Evolutionary conservation across 2,329 filamentous ascomycete genomes (phyloP), one percentile per base, ranked within the genome.

Genomic region (Microcyclospora tardicrescens): DNA sequence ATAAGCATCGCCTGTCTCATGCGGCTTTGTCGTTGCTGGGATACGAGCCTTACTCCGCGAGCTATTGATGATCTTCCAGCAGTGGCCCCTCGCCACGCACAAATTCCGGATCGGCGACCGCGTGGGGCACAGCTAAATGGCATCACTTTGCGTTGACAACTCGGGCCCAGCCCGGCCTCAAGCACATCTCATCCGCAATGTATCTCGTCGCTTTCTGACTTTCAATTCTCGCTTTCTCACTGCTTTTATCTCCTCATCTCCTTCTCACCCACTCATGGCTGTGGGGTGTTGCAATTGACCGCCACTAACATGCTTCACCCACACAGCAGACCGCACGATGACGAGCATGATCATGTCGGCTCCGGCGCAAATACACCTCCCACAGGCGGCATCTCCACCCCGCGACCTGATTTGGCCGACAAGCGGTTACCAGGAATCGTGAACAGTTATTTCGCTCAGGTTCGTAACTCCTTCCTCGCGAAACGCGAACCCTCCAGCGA

Each of bases 401-500:
- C 91, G 51, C 83, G 87, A 57, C 91, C 91, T 51, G 89, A 96
- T 65, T 80, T 82, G 47, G 80, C 83, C 58, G 91, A 98, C 69
- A 95, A 94, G 68, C 82, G 91, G 66, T 72, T 93, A 60, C 91
- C 91, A 52, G 84, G 86, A 61, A 93, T 96, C 9, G 81, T 91
- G 74, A 76, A 79, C 63, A 93, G 81, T 72, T 95, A 91, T 73
- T 94, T 96, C 75, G 82, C 81, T 70, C 91, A 98, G 89, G 91
- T 98, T 93, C 80, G 91, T 95, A 75, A 75, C 72, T 77, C 75
- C 70, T 77, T 79, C 78, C 58, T 61, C 50, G 61, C 60, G 53
- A 60, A 41, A 34, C 34, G 58, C 50, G 48, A 52, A 50, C 51
- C 53, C 43, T 57, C 54, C 51, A 51, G 55, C 50, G 54, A 55